These are phyloP conservation scores for Neopestalotiopsis sp. DNA, from an alignment of 2,329 filamentous ascomycete genomes.

Conservation along the genomic window DNA sequence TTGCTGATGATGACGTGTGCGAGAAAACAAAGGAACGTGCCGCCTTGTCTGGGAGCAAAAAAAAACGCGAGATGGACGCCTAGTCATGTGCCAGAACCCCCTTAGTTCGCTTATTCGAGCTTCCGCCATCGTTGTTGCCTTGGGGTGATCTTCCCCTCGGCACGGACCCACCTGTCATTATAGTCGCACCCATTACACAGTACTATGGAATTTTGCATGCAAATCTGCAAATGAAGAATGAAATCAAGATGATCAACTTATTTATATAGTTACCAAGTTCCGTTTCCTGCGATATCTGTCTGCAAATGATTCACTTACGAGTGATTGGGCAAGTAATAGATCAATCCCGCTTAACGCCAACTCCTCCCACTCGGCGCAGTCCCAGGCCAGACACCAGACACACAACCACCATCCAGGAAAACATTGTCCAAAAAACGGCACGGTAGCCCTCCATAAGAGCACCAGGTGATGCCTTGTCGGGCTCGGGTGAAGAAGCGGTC, in stretches of 20 bases:
- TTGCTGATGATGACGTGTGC: neutral
- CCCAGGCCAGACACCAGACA: neutral
- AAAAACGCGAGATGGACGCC: conserved; percentile 16
- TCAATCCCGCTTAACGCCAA: conserved; percentile 14
- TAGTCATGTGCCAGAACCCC: conserved; percentile 12
- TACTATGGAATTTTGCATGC: neutral
- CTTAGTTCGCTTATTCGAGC: neutral
- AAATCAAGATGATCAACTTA: no score
- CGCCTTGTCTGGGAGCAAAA: neutral
- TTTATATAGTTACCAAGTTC: no score
- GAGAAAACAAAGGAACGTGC: neutral
- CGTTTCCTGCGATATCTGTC: no score
- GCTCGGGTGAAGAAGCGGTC: conserved; percentile 8
- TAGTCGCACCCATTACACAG: neutral
- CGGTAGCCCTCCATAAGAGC: conserved; percentile 21
- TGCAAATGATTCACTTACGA: neutral
- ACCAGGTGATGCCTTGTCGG: conserved; percentile 13
- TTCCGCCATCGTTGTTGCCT: neutral
- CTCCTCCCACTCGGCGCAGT: neutral
- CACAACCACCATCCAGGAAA: neutral
- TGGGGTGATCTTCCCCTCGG: neutral
- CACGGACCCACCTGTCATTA: neutral
- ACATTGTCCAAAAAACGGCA: conserved; percentile 22
- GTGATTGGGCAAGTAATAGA: neutral
- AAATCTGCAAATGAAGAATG: no score